phyloP scores from a whole-genome alignment of 2,329 filamentous ascomycete genomes.

The Aspergillus intermedius region DNA sequence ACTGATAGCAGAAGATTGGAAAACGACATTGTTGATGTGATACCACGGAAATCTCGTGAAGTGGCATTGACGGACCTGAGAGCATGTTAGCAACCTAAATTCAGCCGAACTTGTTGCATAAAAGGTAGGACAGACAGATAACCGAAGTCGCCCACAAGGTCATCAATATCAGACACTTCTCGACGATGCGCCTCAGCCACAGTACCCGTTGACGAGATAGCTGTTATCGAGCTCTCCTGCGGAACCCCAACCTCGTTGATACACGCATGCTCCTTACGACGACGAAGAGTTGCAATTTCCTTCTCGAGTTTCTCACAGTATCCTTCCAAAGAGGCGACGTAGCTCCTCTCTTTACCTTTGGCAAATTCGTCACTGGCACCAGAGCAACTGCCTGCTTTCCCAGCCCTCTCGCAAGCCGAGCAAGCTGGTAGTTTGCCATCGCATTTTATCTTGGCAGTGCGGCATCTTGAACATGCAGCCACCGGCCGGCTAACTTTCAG shows the following conservation, averaged over 20 bases:
- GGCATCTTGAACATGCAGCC: slow-evolving; percentile 74
- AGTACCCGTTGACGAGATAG: slow-evolving; percentile 20
- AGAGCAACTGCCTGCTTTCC: slow-evolving; percentile 79
- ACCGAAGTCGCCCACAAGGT: slow-evolving; percentile 88
- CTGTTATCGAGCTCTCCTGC: slow-evolving; percentile 32
- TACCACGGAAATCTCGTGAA: slow-evolving; percentile 85
- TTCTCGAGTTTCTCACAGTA: slow-evolving; percentile 82
- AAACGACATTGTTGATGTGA: slow-evolving; percentile 85
- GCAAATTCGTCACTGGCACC: slow-evolving; percentile 95
- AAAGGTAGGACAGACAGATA: slow-evolving; percentile 60
- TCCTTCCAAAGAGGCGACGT: slow-evolving; percentile 90
- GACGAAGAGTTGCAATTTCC: slow-evolving; percentile 51
- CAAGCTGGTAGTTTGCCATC: slow-evolving; percentile 94
- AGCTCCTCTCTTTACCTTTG: slow-evolving; percentile 89
- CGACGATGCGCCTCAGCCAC: slow-evolving; percentile 42
- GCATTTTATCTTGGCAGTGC: slow-evolving; percentile 93
- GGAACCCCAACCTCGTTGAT: slow-evolving; percentile 20
- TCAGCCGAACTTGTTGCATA: background rate
- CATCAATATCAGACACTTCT: slow-evolving; percentile 83
- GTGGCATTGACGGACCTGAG: slow-evolving; percentile 85
- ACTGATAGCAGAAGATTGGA: slow-evolving; percentile 81
- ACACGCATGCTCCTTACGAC: slow-evolving; percentile 23
- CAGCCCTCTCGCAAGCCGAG: slow-evolving; percentile 88
- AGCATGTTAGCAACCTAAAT: slow-evolving; percentile 9
- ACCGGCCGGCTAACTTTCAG: slow-evolving; percentile 66